Evolutionary conservation across 192 early-diverging fungal genomes (phyloP), one percentile per base, ranked within the genome.

Genomic region (Linnemannia schmuckeri): DNA sequence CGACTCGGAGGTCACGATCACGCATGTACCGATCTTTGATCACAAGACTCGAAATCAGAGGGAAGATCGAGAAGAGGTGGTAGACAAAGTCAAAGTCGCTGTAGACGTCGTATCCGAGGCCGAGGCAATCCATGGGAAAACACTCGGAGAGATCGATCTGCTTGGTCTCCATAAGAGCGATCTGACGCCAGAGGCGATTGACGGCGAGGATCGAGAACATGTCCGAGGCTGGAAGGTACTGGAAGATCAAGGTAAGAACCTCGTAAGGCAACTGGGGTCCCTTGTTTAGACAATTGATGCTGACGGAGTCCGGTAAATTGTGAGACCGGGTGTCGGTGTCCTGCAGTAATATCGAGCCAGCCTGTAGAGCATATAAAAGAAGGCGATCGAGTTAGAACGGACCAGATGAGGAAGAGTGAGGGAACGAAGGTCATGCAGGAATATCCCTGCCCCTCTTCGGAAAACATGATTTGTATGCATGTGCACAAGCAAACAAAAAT

Each of bases 41-140:
- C 30, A 86, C 84, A 15, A 86, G 79, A 54, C 84, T 81, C 0
- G 78, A 81, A 30, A 86, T 77, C 37, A 80, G 71, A 27, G 84
- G 84, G n/a, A 86, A 86, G 46, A 86, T 81, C 4, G 84, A 81
- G 27, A 86, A 86, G 5, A 86, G 71, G 61, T 81, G 76, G 75
- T 74, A 86, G 17, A 86, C 84, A 74, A 86, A 86, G 30, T 80
- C 84, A 81, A 86, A 86, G 47, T 81, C 79, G 44, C 84, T 86
- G 69, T 86, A 86, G 18, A 70, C 61, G 12, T 86, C 74, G 18
- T 77, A 70, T n/a, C 68, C 77, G 37, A 86, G 75, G n/a, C 84
- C 84, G 3, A 86, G 75, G 57, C 84, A 86, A 13, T 86, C 84
- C 44, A 77, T 49, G 0, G 84, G 84, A 33, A 86, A 86, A 7